A percentile compares a stretch with the other conserved stretches of the same genome.
Evolutionary conservation across 257 asterid genomes (phyloP).

Genomic region (Linaria vulgaris): DNA sequence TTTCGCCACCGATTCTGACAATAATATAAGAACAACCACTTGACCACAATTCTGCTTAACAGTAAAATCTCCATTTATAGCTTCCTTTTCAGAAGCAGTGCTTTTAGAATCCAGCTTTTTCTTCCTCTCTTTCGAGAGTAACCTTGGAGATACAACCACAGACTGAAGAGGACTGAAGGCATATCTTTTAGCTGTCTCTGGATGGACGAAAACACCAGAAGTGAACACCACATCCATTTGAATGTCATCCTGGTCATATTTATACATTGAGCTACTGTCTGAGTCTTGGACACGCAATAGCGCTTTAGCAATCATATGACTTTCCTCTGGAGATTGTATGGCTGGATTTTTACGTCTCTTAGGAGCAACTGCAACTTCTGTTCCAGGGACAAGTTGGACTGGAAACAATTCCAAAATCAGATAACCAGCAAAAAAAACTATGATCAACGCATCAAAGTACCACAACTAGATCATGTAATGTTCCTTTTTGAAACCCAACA

Average conservation of each 20-base stretch:
- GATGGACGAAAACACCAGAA: constrained; percentile 72
- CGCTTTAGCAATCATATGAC: constrained; percentile 42
- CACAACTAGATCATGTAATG: neutral
- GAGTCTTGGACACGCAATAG: constrained; percentile 78
- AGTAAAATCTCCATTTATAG: constrained; percentile 34
- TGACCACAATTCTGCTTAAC: constrained; percentile 40
- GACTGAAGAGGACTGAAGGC: constrained; percentile 59
- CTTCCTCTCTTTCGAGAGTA: constrained; percentile 43
- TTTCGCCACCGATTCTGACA: constrained; percentile 77
- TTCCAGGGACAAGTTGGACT: constrained; percentile 96
- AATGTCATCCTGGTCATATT: constrained; percentile 47
- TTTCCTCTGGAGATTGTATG: constrained; percentile 37
- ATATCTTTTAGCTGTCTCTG: constrained; percentile 74
- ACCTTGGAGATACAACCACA: constrained; percentile 60
- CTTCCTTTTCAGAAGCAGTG: constrained; percentile 50
- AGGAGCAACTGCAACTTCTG: constrained; percentile 95
- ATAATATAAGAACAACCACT: constrained; percentile 48
- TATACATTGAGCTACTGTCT: constrained; percentile 46
- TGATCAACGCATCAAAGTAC: neutral
- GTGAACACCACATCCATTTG: constrained; percentile 69
- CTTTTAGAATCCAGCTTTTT: constrained; percentile 43
- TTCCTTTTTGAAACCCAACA: neutral
- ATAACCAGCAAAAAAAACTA: neutral
- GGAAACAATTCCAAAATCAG: constrained; percentile 41
- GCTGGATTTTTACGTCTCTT: constrained; percentile 76